phyloP scores from a whole-genome alignment of 148 eudicot species.

The Talinum fruticosum region DNA sequence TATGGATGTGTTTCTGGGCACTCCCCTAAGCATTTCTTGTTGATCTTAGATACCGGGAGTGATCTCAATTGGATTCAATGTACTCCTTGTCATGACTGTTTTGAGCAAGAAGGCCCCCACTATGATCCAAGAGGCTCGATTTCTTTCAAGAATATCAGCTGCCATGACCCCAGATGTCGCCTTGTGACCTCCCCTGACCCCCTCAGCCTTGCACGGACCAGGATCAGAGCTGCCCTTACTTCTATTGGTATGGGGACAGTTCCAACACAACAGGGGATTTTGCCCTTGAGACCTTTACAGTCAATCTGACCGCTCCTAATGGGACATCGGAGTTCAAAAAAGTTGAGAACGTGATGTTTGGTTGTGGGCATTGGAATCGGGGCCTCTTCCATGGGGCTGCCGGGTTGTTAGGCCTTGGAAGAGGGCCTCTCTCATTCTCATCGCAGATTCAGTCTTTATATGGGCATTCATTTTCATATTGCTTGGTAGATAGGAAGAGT shows the following conservation, averaged over 20 bases:
- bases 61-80: slow-evolving; percentile 97
- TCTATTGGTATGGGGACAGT: slow-evolving; percentile 95
- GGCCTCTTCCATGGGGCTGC: slow-evolving; percentile 98
- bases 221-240: slow-evolving; percentile 72
- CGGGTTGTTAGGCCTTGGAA: slow-evolving; percentile 81
- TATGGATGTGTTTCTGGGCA: slow-evolving; percentile 86
- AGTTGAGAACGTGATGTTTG: slow-evolving; percentile 85
- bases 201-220: slow-evolving; percentile 38
- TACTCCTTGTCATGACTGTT: slow-evolving; percentile 81
- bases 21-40: slow-evolving; percentile 76
- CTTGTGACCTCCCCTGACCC: slow-evolving; percentile 79
- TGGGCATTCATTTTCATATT: slow-evolving; percentile 94
- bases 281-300: slow-evolving; percentile 77
- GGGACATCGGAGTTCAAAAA: slow-evolving; percentile 46
- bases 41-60: slow-evolving; percentile 93
- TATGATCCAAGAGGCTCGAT: slow-evolving; percentile 59
- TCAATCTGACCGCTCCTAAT: slow-evolving; percentile 53
- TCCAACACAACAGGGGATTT: slow-evolving; percentile 97
- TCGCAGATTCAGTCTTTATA: slow-evolving; percentile 75
- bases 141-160: slow-evolving; percentile 59
- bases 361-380: slow-evolving; percentile 96
- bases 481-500: slow-evolving; percentile 78
- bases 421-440: slow-evolving; percentile 87
- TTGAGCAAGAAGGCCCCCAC: slow-evolving; percentile 71
- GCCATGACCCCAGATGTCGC: slow-evolving; percentile 66